Evolutionary conservation across 208 protist genomes (phyloP).

Genomic region (Trypanosoma grayi): DNA sequence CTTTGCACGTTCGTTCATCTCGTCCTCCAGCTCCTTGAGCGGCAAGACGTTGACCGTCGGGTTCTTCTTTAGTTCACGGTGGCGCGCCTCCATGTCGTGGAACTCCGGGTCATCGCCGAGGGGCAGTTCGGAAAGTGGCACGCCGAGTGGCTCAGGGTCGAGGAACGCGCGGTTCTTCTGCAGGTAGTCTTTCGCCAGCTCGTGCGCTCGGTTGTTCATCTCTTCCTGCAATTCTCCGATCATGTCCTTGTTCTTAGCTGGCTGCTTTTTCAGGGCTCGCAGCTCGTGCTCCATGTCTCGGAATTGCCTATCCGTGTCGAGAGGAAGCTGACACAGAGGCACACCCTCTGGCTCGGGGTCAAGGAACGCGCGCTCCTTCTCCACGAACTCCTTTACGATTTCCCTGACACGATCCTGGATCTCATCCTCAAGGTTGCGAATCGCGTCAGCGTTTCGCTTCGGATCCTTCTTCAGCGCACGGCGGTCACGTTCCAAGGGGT

Average conservation of each 20-base stretch:
- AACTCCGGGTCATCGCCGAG: constrained; percentile 66
- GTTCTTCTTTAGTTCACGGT: constrained; percentile 55
- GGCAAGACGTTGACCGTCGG: constrained; percentile 16
- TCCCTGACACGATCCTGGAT: constrained; percentile 62
- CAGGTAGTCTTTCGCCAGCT: constrained; percentile 64
- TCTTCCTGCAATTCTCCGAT: constrained; percentile 53
- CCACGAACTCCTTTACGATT: constrained; percentile 64
- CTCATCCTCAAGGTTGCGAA: constrained; percentile 56
- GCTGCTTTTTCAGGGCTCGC: constrained; percentile 34
- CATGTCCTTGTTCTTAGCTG: background rate
- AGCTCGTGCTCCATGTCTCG: constrained; percentile 56
- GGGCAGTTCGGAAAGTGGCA: constrained; percentile 55
- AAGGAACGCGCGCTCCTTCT: constrained; percentile 73
- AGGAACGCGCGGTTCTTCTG: constrained; percentile 61
- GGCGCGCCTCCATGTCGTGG: constrained; percentile 60
- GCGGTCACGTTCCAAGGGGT: constrained; percentile 63
- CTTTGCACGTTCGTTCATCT: constrained; percentile 52
- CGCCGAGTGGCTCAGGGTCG: constrained; percentile 66
- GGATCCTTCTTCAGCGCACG: constrained; percentile 44
- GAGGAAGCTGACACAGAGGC: constrained; percentile 67
- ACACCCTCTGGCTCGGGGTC: constrained; percentile 75
- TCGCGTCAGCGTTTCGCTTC: constrained; percentile 46
- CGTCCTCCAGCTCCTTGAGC: constrained; percentile 48
- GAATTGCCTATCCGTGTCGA: constrained; percentile 66
- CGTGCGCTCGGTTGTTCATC: constrained; percentile 64